phyloP scores from a whole-genome alignment of 2,329 filamentous ascomycete species.

The Fusarium ramigenum region DNA sequence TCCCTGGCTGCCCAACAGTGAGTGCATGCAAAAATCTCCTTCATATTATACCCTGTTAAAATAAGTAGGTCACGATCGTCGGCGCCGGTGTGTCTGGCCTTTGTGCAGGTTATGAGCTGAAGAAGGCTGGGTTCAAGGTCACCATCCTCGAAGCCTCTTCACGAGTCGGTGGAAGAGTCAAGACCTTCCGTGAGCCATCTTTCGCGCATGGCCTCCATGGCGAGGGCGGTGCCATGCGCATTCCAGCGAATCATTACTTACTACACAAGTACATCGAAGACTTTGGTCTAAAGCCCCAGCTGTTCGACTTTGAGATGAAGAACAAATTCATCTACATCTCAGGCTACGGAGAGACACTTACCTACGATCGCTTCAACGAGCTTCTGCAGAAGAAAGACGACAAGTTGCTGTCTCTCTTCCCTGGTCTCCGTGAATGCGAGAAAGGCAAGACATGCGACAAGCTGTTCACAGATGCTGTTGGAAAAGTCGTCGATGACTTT shows the following conservation, averaged over 20 bases:
- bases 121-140: not conserved
- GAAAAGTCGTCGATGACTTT: not conserved
- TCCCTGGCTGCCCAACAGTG: not conserved
- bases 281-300: not conserved
- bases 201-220: not conserved
- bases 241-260: not conserved
- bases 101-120: not conserved
- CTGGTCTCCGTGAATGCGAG: not conserved
- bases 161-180: not conserved
- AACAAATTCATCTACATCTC: not conserved
- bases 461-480: not conserved
- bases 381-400: fast-evolving
- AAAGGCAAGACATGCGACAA: not conserved
- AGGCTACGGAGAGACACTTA: not conserved
- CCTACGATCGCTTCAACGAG: not conserved
- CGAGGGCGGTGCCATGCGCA: not conserved
- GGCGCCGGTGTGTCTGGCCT: not conserved
- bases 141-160: not conserved
- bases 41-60: fast-evolving
- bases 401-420: not conserved
- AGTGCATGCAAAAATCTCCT: fast-evolving
- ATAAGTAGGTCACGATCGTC: not conserved
- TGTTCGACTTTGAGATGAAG: not conserved
- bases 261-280: not conserved
- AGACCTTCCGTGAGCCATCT: not conserved